Conservation (phyloP, 2,329 filamentous ascomycete species). For the Hymenoscyphus scutula region DNA sequence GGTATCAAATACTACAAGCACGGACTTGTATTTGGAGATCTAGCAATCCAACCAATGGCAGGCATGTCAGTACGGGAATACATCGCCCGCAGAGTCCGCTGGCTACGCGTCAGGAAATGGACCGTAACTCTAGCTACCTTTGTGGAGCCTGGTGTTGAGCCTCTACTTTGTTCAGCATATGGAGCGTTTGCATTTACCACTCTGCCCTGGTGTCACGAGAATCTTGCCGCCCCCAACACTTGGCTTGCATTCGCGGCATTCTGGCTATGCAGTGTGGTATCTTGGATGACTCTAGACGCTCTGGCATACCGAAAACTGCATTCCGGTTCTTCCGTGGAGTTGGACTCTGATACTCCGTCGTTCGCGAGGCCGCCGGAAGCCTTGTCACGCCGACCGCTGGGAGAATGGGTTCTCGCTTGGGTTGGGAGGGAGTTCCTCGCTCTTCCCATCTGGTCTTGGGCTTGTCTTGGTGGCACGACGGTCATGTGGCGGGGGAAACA, state of each 20-base stretch:
- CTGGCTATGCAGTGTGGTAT: conserved; percentile 63
- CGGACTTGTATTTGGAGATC: conserved; percentile 77
- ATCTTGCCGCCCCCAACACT: conserved; percentile 55
- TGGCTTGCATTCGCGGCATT: conserved; percentile 64
- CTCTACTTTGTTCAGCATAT: conserved; percentile 77
- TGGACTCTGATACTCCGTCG: conserved; percentile 68
- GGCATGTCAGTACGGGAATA: conserved; percentile 77
- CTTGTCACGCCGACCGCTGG: conserved; percentile 54
- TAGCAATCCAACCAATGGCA: conserved; percentile 86
- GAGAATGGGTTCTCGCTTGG: conserved; percentile 79
- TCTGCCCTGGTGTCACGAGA: conserved; percentile 58
- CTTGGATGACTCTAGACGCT: conserved; percentile 77
- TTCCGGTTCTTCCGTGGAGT: conserved; percentile 65
- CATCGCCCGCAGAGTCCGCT: conserved; percentile 76
- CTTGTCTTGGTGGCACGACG: conserved; percentile 81
- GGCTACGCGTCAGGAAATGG: conserved; percentile 92
- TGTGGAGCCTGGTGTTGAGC: conserved; percentile 90
- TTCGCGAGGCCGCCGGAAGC: conserved; percentile 67
- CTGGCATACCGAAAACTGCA: conserved; percentile 72
- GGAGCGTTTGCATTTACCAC: conserved; percentile 77
- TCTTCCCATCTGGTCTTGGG: conserved; percentile 86
- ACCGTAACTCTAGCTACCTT: conserved; percentile 86
- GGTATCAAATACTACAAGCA: conserved; percentile 66
- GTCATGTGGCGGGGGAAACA: conserved; percentile 83
- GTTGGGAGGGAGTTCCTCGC: conserved; percentile 78